Evolutionary conservation across 2,329 filamentous ascomycete species (phyloP), one percentile per base, ranked within the genome.

Genomic region (Scytalidium sp.): DNA sequence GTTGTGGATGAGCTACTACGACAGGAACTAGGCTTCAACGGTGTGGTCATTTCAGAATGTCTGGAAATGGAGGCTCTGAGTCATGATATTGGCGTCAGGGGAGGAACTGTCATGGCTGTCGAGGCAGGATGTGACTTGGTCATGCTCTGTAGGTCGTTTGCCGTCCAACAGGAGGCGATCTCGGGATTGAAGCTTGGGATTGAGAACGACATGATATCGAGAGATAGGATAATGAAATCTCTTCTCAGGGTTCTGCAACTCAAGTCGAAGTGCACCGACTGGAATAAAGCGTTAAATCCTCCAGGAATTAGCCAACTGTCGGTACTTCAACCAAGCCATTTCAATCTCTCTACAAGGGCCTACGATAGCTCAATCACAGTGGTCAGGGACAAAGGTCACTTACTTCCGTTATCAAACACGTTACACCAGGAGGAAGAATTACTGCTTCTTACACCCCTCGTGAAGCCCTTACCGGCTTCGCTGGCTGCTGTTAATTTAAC

Each of bases 31-130:
- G 87, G 88, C 2, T 97, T 97, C 60, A 82, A 90, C 45, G 93
- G 93, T 1, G 92, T 97, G 2, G 91, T 94, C 20, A 90, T 97
- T 45, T 97, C 92, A 0, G 93, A 97, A 64, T 97, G 93, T 58
- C 73, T 97, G 7, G 93, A 97, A 66, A 97, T 97, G 93, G 92
- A 97, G 63, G 91, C 92, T 0, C 79, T 97, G 8, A 94, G 90
- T 56, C 90, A 96, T 64, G 95, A 97, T 60, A 94, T 97, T 45
- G 93, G 93, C n/a, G 91, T 99, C 17, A 91, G 93, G 58, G 93
- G 94, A 39, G 94, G 94, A 11, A 96, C 93, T 1, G 90, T 97
- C 59, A 97, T 97, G 91, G 94, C 94, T 3, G 89, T 97, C 45
- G 94, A 96, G 66, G 93, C 94, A 25, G 94, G 94, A 13, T 97